Conservation (phyloP, 345 rosid species). For the Rhodomyrtus tomentosa region DNA sequence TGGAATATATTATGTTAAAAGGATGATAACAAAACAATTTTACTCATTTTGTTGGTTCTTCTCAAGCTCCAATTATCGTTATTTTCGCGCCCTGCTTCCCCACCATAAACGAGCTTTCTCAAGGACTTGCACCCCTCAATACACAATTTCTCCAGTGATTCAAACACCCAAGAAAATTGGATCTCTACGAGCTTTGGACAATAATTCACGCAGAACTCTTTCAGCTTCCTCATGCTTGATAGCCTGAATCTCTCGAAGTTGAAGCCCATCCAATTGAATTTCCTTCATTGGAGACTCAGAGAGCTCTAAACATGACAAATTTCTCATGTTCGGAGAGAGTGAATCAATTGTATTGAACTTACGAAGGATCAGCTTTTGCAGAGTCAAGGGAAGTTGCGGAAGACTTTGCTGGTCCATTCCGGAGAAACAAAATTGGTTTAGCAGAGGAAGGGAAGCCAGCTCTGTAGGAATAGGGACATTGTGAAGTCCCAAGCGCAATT, state of each 20-base stretch:
- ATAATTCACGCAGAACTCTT: rapidly evolving
- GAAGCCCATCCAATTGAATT: rapidly evolving
- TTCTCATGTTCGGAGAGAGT: rapidly evolving
- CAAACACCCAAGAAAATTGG: background rate
- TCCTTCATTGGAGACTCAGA: rapidly evolving
- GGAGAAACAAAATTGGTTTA: background rate
- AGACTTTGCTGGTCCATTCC: background rate
- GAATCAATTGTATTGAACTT: background rate
- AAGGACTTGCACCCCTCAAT: rapidly evolving
- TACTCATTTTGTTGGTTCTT: too few species aligned
- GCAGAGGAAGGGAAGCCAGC: background rate
- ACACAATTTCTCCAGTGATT: rapidly evolving
- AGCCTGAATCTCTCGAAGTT: background rate
- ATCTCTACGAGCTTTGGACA: background rate
- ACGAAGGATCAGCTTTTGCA: rapidly evolving
- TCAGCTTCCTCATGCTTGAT: rapidly evolving
- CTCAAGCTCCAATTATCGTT: too few species aligned
- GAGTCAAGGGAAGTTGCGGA: background rate
- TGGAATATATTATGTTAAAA: too few species aligned
- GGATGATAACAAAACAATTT: too few species aligned
- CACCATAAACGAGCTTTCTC: too few species aligned
- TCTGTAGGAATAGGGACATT: background rate
- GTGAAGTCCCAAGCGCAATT: background rate
- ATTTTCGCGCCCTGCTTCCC: too few species aligned
- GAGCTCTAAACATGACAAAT: background rate